phyloP scores from a whole-genome alignment of 1,139 yeast species.

The Ogataea hybrid region DNA sequence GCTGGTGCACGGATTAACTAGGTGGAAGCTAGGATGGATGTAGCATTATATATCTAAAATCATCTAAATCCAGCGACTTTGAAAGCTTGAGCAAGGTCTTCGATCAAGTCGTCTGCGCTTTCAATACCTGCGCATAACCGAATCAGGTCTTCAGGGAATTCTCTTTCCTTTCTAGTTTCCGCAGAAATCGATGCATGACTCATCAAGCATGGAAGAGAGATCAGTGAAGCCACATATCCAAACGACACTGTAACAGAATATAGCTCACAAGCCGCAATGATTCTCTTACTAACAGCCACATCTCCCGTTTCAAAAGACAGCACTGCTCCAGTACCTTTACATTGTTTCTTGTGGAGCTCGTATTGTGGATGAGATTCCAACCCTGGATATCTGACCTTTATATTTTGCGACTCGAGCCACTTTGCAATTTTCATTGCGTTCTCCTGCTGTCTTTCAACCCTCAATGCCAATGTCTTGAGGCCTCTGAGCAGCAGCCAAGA shows the following conservation, averaged over 20 bases:
- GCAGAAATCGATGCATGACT: slow-evolving; percentile 96
- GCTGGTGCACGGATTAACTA: slow-evolving; percentile 6
- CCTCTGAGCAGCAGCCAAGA: slow-evolving; percentile 88
- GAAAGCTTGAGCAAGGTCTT: slow-evolving; percentile 71
- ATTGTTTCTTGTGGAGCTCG: slow-evolving; percentile 72
- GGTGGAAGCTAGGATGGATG: too few species aligned
- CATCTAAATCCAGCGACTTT: slow-evolving; percentile 54
- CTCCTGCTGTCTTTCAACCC: slow-evolving; percentile 83
- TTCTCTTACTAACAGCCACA: slow-evolving; percentile 61
- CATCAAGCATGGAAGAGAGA: slow-evolving; percentile 93
- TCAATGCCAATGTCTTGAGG: slow-evolving; percentile 76
- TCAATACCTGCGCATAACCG: slow-evolving; percentile 89
- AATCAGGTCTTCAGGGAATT: slow-evolving; percentile 87
- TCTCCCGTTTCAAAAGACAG: slow-evolving; percentile 85
- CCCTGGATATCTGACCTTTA: slow-evolving; percentile 84
- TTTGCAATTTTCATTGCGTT: slow-evolving; percentile 75
- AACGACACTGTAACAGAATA: slow-evolving; percentile 92
- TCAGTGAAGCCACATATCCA: slow-evolving; percentile 90
- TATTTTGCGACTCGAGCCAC: slow-evolving; percentile 59
- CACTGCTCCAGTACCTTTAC: slow-evolving; percentile 88
- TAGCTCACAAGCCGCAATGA: slow-evolving; percentile 70
- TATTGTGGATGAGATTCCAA: slow-evolving; percentile 77
- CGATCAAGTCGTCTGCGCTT: slow-evolving; percentile 61
- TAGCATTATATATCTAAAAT: not conserved
- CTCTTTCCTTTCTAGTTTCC: slow-evolving; percentile 80